phyloP scores from a whole-genome alignment of 2,329 filamentous ascomycete genomes.

The Aureobasidium vineae region DNA sequence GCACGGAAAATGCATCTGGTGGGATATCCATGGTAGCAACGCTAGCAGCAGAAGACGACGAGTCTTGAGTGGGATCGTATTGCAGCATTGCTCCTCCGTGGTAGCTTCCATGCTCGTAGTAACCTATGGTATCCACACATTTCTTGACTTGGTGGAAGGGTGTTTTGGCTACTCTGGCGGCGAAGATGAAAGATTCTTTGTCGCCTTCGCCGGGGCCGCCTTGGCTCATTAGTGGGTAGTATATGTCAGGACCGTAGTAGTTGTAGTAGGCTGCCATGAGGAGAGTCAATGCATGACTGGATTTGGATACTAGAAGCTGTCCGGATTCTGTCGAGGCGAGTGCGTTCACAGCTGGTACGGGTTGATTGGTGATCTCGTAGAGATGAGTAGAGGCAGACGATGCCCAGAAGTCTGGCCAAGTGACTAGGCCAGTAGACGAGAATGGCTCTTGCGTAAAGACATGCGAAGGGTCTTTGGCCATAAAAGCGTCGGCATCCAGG shows the following conservation, averaged over 20 bases:
- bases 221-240: constrained; percentile 49
- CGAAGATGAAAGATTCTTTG: constrained; percentile 53
- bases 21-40: constrained; percentile 18
- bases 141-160: constrained; percentile 45
- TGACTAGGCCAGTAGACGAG: constrained; percentile 43
- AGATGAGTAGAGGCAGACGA: constrained; percentile 43
- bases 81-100: constrained; percentile 31
- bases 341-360: constrained; percentile 28
- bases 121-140: constrained; percentile 29
- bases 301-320: constrained; percentile 48
- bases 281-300: constrained; percentile 43
- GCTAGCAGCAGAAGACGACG: constrained; percentile 1
- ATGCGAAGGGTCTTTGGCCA: constrained; percentile 42
- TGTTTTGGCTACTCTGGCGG: constrained; percentile 43
- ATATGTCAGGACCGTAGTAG: constrained; percentile 47
- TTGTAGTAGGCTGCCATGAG: constrained; percentile 54
- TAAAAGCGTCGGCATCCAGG: constrained; percentile 51
- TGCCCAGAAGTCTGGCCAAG: constrained; percentile 52
- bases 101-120: constrained; percentile 24
- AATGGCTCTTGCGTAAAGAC: constrained; percentile 48
- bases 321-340: constrained; percentile 45
- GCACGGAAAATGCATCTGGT: constrained; percentile 32
- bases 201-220: constrained; percentile 52
- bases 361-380: constrained; percentile 43
- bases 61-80: constrained; percentile 29